A percentile compares a stretch with the other conserved stretches of the same genome.
Conservation (phyloP, 495 filamentous ascomycete genomes). For the Hypoxylon lienhwacheense region DNA sequence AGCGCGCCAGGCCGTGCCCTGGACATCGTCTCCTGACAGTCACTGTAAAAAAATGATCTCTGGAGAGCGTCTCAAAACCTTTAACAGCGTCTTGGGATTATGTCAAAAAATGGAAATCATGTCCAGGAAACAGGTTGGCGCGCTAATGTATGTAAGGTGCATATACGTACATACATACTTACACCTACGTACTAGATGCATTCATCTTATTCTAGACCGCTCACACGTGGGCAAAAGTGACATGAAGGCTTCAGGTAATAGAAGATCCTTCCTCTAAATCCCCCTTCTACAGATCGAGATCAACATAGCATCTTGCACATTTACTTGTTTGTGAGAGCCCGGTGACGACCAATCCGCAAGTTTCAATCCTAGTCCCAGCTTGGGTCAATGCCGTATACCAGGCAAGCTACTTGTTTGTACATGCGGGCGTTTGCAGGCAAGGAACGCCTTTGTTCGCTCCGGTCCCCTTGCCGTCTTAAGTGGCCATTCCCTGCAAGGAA, state of each 20-base stretch:
- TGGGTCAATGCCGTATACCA: conserved; percentile 12
- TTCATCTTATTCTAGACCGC: conserved; percentile 4
- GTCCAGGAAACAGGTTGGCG: no score
- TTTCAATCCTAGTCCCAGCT: conserved; percentile 11
- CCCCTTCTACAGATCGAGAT: conserved; percentile 23
- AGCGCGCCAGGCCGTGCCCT: no score
- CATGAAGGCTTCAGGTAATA: neutral
- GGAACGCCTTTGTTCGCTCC: conserved; percentile 20
- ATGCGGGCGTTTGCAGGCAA: conserved; percentile 4
- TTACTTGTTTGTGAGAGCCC: conserved; percentile 1
- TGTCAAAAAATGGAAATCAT: no score
- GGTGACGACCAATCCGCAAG: conserved; percentile 22
- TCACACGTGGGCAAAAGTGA: conserved; percentile 7
- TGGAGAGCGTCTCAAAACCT: no score
- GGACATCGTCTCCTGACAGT: no score
- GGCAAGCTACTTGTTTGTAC: conserved; percentile 24
- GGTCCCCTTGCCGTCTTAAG: conserved; percentile 12
- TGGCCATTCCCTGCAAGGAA: conserved; percentile 14
- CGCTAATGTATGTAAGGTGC: no score
- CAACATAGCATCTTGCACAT: conserved; percentile 4
- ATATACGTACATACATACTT: no score
- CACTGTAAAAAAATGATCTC: no score
- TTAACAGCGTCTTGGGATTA: no score
- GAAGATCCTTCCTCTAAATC: neutral
- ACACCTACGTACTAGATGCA: no score